Evolutionary conservation across 352 stramenopile genomes (phyloP).

Genomic region (Phytophthora hibernalis): DNA sequence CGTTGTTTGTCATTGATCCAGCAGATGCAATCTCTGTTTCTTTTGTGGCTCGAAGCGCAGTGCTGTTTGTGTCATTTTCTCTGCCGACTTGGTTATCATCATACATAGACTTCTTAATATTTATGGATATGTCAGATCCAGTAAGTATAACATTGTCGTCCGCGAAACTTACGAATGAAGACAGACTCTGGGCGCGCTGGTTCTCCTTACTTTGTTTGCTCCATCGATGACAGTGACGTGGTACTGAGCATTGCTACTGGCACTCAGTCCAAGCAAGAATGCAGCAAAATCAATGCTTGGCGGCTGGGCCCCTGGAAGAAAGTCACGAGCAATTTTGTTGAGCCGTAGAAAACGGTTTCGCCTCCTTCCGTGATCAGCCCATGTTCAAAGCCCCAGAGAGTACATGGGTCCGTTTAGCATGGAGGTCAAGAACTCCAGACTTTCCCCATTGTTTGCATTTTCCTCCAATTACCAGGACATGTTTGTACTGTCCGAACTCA

Average conservation of each 20-base stretch:
- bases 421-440: constrained; percentile 14
- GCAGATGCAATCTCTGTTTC: background rate
- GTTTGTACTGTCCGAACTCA: constrained; percentile 30
- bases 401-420: constrained; percentile 26
- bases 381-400: constrained; percentile 21
- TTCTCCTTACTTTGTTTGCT: constrained; percentile 22
- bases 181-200: constrained; percentile 18
- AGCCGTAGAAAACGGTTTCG: constrained; percentile 29
- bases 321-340: constrained; percentile 15
- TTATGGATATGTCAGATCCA: background rate
- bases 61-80: no score
- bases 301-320: constrained; percentile 15
- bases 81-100: constrained; percentile 5
- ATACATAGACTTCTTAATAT: background rate
- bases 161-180: constrained; percentile 26
- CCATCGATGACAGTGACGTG: constrained; percentile 28
- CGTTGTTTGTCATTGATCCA: background rate
- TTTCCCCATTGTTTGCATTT: constrained; percentile 11
- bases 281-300: constrained; percentile 6
- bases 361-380: constrained; percentile 25
- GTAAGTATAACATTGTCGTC: constrained; percentile 29
- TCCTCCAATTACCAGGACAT: constrained; percentile 18
- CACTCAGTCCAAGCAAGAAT: constrained; percentile 25
- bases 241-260: constrained; percentile 12
- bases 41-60: no score